A percentile compares a stretch with the other conserved stretches of the same genome.
Evolutionary conservation across 163 green algal genomes (phyloP).

Genomic region (Botryococcus braunii): DNA sequence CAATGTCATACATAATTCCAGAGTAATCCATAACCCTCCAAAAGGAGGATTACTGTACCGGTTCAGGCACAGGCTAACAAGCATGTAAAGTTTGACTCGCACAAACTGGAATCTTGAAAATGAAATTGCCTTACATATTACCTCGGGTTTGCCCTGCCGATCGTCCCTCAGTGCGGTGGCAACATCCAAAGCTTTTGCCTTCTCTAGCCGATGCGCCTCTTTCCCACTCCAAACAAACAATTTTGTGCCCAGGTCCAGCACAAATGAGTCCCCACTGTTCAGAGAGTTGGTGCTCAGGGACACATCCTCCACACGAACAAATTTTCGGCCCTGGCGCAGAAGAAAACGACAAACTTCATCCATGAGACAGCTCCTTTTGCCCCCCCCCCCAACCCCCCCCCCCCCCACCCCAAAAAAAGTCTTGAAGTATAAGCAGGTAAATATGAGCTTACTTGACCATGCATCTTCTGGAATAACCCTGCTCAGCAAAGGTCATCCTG

Average conservation of each 20-base stretch:
- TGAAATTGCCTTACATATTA: not conserved
- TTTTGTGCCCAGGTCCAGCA: slow-evolving; percentile 3
- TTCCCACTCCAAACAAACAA: slow-evolving; percentile 1
- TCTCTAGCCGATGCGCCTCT: not conserved
- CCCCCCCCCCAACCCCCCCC: too few relatives aligned
- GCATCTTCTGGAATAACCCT: too few relatives aligned
- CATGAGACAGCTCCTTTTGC: too few relatives aligned
- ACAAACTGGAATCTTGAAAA: not conserved
- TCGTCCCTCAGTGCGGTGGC: slow-evolving; percentile 3
- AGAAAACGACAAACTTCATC: too few relatives aligned
- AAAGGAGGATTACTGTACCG: too few relatives aligned
- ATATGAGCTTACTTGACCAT: too few relatives aligned
- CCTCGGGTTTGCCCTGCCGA: slow-evolving; percentile 2
- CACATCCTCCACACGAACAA: slow-evolving; percentile 8
- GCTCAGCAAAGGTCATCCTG: too few relatives aligned
- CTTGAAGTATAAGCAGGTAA: too few relatives aligned
- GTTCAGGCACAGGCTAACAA: not conserved
- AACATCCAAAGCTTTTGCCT: slow-evolving; percentile 5
- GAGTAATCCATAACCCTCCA: too few relatives aligned
- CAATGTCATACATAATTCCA: not conserved
- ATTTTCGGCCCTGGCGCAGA: too few relatives aligned
- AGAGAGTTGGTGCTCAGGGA: not conserved
- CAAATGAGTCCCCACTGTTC: slow-evolving; percentile 11
- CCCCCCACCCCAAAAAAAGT: too few relatives aligned
- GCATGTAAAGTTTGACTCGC: not conserved